Base-by-base conservation (phyloP, 2,329 filamentous ascomycete species). In the Alternaria postmessia region DNA sequence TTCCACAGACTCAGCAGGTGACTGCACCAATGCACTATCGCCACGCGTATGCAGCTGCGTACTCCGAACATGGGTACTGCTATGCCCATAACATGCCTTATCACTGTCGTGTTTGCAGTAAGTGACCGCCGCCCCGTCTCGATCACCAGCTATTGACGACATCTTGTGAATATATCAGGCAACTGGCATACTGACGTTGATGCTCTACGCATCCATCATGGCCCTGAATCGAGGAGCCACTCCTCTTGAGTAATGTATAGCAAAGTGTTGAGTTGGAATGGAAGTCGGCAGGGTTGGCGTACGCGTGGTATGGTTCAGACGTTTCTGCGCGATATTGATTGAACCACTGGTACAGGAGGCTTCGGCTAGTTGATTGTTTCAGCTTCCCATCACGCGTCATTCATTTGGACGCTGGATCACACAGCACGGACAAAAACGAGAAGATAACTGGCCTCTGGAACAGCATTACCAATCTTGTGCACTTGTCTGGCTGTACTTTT, bases 61-160 rank as follows among this genome's bases (percentile, higher is more conserved):
- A 68, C 38, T 44, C 22, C 0, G 36, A 57, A 28, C 5, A 22
- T 12, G 61, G 66, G 3, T 68, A 57, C 14, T 70, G 67, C 12
- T 22, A 26, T 14, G 59, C 62, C 7, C 67, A 70, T n/a, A 47
- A 44, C 8, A 28, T 44, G 22, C 55, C 59, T 4, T 70, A 68
- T 26, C 54, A 38, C 9, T 71, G 66, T n/a, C 59, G 48, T 0
- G 38, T 57, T 8, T 70, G 69, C 28, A 54, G 67, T 18, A 46
- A 56, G 51, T 51, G 20, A 11, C 7, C 6, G 11, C 28, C 28
- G 28, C 28, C 12, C 28, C 28, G 11, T 30, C 11, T 30, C 8
- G 11, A 4, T 30, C 11, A 11, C 28, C 28, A 5, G 11, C 28
- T 11, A 30, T 16, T 5, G 38, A 22, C 28, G 7, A 16, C 22